Evolutionary conservation across 768 basidiomycete species (phyloP), one percentile per base, ranked within the genome.

Genomic region (Grammothele lineata): DNA sequence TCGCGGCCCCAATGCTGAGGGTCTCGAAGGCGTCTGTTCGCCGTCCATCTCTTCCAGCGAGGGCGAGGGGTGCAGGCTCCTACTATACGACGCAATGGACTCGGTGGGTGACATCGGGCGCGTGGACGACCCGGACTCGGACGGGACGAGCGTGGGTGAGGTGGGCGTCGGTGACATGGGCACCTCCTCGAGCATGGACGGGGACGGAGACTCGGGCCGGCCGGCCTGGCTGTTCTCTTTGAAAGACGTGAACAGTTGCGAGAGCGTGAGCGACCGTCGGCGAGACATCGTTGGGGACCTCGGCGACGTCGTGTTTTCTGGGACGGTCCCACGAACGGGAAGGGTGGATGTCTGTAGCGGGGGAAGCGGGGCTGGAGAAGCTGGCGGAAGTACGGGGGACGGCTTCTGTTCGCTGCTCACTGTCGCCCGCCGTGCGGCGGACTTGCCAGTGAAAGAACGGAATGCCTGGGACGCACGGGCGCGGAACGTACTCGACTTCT

Each of bases 381-480:
- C n/a, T n/a, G n/a, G n/a, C n/a, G n/a, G n/a, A n/a, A n/a, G n/a
- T n/a, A n/a, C n/a, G n/a, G n/a, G n/a, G 7, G 27, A 30, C 7
- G 35, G 18, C 26, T 4, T 26, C 23, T 46, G 37, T n/a, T 43
- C 48, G 26, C 42, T 45, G 38, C 44, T 46, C 1, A 54, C 45
- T 18, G 32, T 39, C 26, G 49, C 43, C 12, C 51, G 51, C 48
- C 38, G 53, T 39, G 24, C 37, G 24, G 4, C 44, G 11, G 10
- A 52, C 17, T 46, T 45, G 21, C 22, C 40, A 61, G 63, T 64
- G 52, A 68, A 66, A 7, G 67, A 67, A 45, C 59, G 59, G 37
- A 68, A 51, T 7, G 67, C 67, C 48, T 67, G 61, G 17, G 58
- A 52, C 5, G 67, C 66, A 6, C 67, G 61, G 14, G 63, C 62